Percentiles rank a stretch among this genome's conserved stretches.
phyloP scores from a whole-genome alignment of 495 filamentous ascomycete species.

The Delitschia confertaspora region DNA sequence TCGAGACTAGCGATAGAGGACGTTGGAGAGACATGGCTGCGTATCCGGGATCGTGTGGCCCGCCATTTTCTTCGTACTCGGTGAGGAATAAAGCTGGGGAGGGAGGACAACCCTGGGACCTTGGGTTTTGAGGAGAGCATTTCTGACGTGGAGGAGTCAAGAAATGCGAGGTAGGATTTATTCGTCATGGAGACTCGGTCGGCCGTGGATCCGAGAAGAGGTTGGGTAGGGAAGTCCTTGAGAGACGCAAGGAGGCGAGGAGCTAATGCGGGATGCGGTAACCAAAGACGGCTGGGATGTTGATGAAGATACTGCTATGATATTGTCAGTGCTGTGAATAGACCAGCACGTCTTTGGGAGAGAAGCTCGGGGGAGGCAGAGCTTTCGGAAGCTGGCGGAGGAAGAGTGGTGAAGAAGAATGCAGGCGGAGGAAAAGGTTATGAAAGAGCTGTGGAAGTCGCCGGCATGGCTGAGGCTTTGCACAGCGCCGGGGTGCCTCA shows the following conservation, averaged over 20 bases:
- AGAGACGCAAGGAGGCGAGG: background rate
- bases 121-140: conserved; percentile 27
- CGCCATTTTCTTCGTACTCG: conserved; percentile 61
- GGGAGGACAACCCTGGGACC: conserved; percentile 33
- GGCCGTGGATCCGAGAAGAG: background rate
- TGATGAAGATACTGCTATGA: too few species aligned
- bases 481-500: background rate
- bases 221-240: background rate
- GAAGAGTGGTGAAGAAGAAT: background rate
- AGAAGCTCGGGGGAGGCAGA: background rate
- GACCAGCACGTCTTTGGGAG: background rate
- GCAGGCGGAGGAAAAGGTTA: conserved; percentile 9
- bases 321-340: too few species aligned
- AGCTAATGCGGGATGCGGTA: background rate
- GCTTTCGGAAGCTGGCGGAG: background rate
- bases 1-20: conserved; percentile 66
- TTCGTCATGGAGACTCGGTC: conserved; percentile 21
- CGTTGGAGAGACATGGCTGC: conserved; percentile 59
- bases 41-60: conserved; percentile 53
- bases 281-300: too few species aligned
- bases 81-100: conserved; percentile 55
- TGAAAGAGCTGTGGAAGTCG: conserved; percentile 17
- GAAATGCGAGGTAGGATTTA: conserved; percentile 25
- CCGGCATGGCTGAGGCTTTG: conserved; percentile 12
- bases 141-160: conserved; percentile 24